A percentile compares a stretch with the other conserved stretches of the same genome.
Conservation (phyloP, 2,329 filamentous ascomycete genomes). For the Claviceps capensis region DNA sequence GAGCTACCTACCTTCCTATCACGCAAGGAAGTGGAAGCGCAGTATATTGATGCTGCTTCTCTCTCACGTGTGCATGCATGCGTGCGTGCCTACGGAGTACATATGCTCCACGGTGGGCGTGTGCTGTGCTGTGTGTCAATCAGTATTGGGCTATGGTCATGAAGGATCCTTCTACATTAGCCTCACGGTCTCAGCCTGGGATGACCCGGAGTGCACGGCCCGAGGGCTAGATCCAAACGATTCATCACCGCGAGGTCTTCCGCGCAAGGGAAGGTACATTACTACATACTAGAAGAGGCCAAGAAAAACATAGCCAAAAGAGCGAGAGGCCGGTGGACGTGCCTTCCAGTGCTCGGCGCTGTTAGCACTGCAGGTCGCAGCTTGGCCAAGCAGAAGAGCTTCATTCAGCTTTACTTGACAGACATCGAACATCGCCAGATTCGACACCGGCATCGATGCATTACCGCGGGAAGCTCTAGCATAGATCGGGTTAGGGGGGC, state of each 20-base stretch:
- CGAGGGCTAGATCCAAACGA: background rate
- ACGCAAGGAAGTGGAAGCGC: too few relatives aligned
- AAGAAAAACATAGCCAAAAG: too few relatives aligned
- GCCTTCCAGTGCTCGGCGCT: too few relatives aligned
- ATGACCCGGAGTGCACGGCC: background rate
- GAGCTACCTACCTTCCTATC: too few relatives aligned
- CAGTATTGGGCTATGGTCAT: background rate
- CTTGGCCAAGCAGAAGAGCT: too few relatives aligned
- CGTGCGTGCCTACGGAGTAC: background rate
- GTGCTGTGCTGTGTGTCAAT: background rate
- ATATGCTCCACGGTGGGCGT: background rate
- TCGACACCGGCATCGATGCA: too few relatives aligned
- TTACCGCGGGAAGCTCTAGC: background rate
- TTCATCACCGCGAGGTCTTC: background rate
- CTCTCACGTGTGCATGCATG: background rate
- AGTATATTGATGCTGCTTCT: background rate
- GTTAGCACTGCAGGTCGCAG: too few relatives aligned
- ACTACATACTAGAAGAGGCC: too few relatives aligned
- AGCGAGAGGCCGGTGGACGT: too few relatives aligned
- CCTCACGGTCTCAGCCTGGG: background rate
- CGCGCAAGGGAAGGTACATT: background rate
- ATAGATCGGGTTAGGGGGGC: background rate
- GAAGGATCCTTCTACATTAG: background rate
- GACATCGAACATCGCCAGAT: too few relatives aligned
- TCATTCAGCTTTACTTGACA: too few relatives aligned